Evolutionary conservation across 176 grass and related monocot genomes (phyloP).

Genomic region (Zizania latifolia): DNA sequence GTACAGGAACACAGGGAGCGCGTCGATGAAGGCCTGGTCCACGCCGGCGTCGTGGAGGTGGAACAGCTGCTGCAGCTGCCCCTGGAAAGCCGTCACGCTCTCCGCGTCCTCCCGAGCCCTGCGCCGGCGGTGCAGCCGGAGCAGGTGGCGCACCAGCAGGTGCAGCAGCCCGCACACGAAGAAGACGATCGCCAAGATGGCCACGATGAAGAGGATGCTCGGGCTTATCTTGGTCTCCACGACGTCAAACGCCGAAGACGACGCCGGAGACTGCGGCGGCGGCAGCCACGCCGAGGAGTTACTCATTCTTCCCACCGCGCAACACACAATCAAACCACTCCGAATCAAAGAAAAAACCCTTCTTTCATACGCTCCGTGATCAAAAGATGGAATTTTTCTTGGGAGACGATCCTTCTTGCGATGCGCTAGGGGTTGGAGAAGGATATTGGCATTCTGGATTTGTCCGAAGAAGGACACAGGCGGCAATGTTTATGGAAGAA

Average conservation of each 20-base stretch:
- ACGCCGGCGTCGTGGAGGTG: constrained; percentile 89
- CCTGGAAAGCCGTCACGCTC: constrained; percentile 68
- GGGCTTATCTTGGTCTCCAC: constrained; percentile 67
- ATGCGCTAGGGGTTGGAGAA: background rate
- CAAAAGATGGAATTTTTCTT: background rate
- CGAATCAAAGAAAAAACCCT: background rate
- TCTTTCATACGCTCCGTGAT: background rate
- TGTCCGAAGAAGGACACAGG: background rate
- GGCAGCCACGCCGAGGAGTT: constrained; percentile 13
- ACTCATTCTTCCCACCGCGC: constrained; percentile 16
- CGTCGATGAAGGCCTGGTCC: constrained; percentile 92
- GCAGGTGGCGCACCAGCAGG: constrained; percentile 58
- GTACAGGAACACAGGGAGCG: constrained; percentile 82
- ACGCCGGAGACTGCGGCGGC: background rate
- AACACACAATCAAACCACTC: background rate
- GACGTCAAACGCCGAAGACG: constrained; percentile 14
- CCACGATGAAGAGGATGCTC: constrained; percentile 66
- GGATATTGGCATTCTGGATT: constrained; percentile 22
- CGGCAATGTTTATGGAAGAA: constrained; percentile 20
- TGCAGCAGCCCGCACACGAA: constrained; percentile 84
- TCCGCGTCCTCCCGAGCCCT: constrained; percentile 32
- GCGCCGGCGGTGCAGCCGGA: constrained; percentile 25
- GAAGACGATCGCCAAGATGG: constrained; percentile 66
- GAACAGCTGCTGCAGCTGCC: constrained; percentile 94
- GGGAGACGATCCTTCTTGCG: background rate